Evolutionary conservation across 228 moss, liverwort and hornwort genomes (phyloP), one percentile per base, ranked within the genome.

Genomic region (Sphagnum fallax): DNA sequence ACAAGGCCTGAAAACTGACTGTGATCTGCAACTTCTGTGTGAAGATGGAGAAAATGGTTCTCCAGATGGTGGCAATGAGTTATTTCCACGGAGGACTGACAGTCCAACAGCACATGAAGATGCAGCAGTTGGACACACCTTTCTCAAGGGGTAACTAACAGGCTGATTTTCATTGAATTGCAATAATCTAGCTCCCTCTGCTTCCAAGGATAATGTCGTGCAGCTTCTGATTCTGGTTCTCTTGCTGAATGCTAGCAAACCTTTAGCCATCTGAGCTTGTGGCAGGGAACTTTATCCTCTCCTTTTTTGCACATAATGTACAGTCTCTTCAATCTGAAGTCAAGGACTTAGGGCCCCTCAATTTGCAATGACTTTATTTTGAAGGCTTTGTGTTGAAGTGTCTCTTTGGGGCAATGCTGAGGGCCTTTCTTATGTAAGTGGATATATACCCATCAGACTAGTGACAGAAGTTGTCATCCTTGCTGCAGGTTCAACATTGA

Each of bases 401-500:
- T 32, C 32, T 32, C 32, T 32, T 32, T 32, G 32, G 32, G 32
- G 32, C 32, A 32, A 32, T 32, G 32, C 32, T 2, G 2, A 32
- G 11, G 11, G 15, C 12, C 15, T 11, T 5, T 0, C 11, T 66
- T 48, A 11, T 16, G 66, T 51, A 12, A 32, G 32, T 32, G 32
- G 2, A 32, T 32, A 32, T 32, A 32, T 32, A 32, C 32, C 32
- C 32, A 32, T 60, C 15, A 11, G 11, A 15, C 15, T 15, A 60
- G 59, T 15, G 11, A 15, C 59, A 11, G 11, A 11, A 32, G 32
- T 32, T 2, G 32, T 32, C 32, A 32, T 32, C 32, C 32, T 32
- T 32, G 32, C 32, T 65, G 49, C 83, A 96, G 95, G 60, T 96
- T 96, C 75, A 86, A 71, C 65, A 58, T 79, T 61, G 95, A 96